phyloP scores from a whole-genome alignment of 345 rosid species.

The Gossypium turneri region DNA sequence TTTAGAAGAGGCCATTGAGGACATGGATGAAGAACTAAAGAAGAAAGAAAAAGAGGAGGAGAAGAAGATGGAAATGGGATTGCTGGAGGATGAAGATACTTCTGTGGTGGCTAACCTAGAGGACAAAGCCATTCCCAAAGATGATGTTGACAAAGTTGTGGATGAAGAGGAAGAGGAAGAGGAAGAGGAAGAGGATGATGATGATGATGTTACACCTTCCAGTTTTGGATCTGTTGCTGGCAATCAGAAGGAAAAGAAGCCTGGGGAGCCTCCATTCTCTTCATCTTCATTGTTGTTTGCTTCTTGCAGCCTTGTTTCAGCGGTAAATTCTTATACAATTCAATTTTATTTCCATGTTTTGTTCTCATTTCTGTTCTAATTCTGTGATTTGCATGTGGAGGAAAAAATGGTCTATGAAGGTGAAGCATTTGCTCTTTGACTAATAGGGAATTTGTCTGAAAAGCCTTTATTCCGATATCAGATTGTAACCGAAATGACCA shows the following conservation, averaged over 20 bases:
- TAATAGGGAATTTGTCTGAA: neutral
- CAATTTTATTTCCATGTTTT: neutral
- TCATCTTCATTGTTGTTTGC: slow-evolving; percentile 59
- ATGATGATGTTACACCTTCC: slow-evolving; percentile 49
- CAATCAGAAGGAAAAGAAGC: slow-evolving; percentile 40
- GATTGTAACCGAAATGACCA: neutral
- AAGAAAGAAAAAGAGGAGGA: slow-evolving; percentile 65
- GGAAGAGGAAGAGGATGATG: slow-evolving; percentile 35
- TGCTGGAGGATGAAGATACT: slow-evolving; percentile 40
- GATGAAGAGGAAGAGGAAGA: slow-evolving; percentile 38
- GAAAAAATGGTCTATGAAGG: neutral
- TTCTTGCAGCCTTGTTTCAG: slow-evolving; percentile 59
- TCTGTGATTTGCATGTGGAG: neutral
- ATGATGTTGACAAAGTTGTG: slow-evolving; percentile 35
- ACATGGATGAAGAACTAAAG: slow-evolving; percentile 70
- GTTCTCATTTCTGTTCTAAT: neutral
- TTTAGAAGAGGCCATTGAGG: slow-evolving; percentile 87
- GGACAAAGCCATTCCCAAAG: slow-evolving; percentile 33
- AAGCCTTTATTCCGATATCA: neutral
- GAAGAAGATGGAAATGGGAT: slow-evolving; percentile 44
- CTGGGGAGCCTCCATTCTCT: slow-evolving; percentile 57
- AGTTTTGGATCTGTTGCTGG: slow-evolving; percentile 72
- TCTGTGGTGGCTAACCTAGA: slow-evolving; percentile 27
- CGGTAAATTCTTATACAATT: slow-evolving; percentile 40
- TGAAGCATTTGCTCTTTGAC: neutral